A percentile compares a stretch with the other conserved stretches of the same genome.
Evolutionary conservation across 129 eudicot genomes (phyloP).

Genomic region (Pittosporum tobira): DNA sequence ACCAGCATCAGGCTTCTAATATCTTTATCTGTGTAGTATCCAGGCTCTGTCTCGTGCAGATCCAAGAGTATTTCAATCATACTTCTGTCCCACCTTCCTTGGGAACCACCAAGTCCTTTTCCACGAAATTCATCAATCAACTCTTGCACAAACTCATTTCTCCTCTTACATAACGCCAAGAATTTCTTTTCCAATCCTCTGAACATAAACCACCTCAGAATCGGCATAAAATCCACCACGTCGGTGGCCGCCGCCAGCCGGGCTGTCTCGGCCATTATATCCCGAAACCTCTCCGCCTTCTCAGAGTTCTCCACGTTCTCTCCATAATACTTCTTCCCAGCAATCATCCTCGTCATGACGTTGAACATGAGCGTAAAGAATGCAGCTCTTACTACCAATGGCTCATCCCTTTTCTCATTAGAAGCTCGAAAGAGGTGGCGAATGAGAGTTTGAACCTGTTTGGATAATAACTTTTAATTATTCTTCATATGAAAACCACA

Average conservation of each 20-base stretch:
- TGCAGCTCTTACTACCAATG: conserved; percentile 20
- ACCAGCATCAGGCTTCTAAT: conserved; percentile 47
- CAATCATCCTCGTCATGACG: conserved; percentile 43
- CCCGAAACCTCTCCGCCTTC: conserved; percentile 28
- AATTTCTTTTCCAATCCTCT: conserved; percentile 25
- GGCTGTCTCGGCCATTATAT: conserved; percentile 31
- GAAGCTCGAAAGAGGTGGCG: neutral
- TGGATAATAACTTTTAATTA: too few species aligned
- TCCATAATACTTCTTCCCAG: conserved; percentile 40
- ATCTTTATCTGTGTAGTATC: conserved; percentile 37
- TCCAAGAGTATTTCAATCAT: conserved; percentile 41
- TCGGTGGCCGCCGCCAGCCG: conserved; percentile 17
- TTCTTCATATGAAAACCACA: too few species aligned
- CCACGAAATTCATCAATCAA: conserved; percentile 30
- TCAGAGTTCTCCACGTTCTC: conserved; percentile 13
- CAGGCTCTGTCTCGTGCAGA: conserved; percentile 35
- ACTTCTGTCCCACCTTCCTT: conserved; percentile 17
- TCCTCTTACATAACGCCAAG: conserved; percentile 17
- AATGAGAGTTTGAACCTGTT: conserved; percentile 21
- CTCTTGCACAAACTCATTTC: conserved; percentile 35
- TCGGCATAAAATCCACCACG: conserved; percentile 42
- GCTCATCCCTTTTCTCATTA: conserved; percentile 3
- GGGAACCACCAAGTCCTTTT: neutral
- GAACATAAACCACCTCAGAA: conserved; percentile 40
- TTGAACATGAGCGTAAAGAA: conserved; percentile 35